These are phyloP conservation scores for Neopestalotiopsis sp. DNA, from an alignment of 2,329 filamentous ascomycete genomes.

Conservation along the genomic window DNA sequence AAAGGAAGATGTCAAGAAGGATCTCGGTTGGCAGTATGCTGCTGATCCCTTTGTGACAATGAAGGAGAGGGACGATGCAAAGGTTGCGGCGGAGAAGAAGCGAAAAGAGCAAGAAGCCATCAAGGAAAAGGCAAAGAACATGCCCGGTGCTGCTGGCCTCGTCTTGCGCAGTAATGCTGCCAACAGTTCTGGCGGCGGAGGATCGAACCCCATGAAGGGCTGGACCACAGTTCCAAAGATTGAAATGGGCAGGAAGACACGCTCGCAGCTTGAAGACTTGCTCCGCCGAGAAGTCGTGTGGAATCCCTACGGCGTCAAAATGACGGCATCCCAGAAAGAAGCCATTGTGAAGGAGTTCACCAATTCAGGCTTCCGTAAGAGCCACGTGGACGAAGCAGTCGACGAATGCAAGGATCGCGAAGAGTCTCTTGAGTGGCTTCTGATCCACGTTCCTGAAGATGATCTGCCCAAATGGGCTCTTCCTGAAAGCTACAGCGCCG, in stretches of 20 bases:
- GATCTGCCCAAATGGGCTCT: slow-evolving; percentile 93
- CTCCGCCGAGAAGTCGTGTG: slow-evolving; percentile 81
- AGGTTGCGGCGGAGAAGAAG: slow-evolving; percentile 79
- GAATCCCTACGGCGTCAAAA: slow-evolving; percentile 79
- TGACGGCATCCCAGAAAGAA: slow-evolving; percentile 62
- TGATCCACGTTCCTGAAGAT: slow-evolving; percentile 96
- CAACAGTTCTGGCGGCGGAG: slow-evolving; percentile 37
- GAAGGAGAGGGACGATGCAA: slow-evolving; percentile 80
- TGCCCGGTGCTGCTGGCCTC: slow-evolving; percentile 63
- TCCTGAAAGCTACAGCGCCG: slow-evolving; percentile 89
- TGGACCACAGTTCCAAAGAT: slow-evolving; percentile 90
- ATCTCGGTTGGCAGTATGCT: slow-evolving; percentile 90
- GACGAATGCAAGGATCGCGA: slow-evolving; percentile 89
- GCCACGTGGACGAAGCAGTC: slow-evolving; percentile 87
- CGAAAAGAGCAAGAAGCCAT: slow-evolving; percentile 72
- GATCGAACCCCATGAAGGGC: slow-evolving; percentile 65
- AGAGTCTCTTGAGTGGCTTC: slow-evolving; percentile 92
- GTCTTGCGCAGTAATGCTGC: slow-evolving; percentile 54
- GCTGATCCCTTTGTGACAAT: slow-evolving; percentile 89
- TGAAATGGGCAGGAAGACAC: slow-evolving; percentile 86
- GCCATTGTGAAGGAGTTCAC: slow-evolving; percentile 75
- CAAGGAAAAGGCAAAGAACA: slow-evolving; percentile 70
- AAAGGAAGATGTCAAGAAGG: slow-evolving; percentile 77
- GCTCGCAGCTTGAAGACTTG: slow-evolving; percentile 79
- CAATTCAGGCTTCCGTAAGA: slow-evolving; percentile 84